Evolutionary conservation across 345 rosid genomes (phyloP), one percentile per base, ranked within the genome.

Genomic region (Bretschneidera sinensis): DNA sequence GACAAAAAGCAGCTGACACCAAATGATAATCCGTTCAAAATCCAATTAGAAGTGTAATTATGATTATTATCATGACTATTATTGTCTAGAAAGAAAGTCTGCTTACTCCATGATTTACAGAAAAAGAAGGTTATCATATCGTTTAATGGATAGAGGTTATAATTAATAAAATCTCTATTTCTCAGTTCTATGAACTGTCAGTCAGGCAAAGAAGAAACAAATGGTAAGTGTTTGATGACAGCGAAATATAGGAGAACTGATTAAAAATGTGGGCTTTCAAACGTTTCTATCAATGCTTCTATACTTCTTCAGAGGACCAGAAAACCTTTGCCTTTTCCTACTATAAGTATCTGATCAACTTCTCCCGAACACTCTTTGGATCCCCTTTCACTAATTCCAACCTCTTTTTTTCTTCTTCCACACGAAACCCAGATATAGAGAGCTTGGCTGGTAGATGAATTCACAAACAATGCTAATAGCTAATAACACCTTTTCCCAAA

Each of bases 321-420:
- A 76, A n/a, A 83, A 80, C 85, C 83, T 83, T 77, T 78, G 85
- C 81, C 67, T 83, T 78, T 80, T 76, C 85, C 85, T 63, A 78
- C 83, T 80, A 76, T 70, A 70, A 76, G 83, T 72, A 73, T 71
- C 79, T 71, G 70, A 74, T 66, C 64, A 51, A 21, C 51, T 43
- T 69, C 70, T 66, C 54, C 65, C 63, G 71, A 63, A 28, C 71
- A 60, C n/a, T n/a, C 78, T 71, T 65, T 48, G 71, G 71, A 64
- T 74, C 55, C 70, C 69, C n/a, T 43, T 31, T 62, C 65, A 51
- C 72, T 60, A 62, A 23, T 63, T 55, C 62, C 70, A 66, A 39
- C 45, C 5, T 66, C 16, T 25, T 47, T 33, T 17, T 50, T 48
- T 23, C 52, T 48, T 58, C 48, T 63, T 54, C 67, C 48, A 34